Evolutionary conservation across 2,329 filamentous ascomycete species (phyloP), one percentile per base, ranked within the genome.

Genomic region (Ilyonectria robusta): DNA sequence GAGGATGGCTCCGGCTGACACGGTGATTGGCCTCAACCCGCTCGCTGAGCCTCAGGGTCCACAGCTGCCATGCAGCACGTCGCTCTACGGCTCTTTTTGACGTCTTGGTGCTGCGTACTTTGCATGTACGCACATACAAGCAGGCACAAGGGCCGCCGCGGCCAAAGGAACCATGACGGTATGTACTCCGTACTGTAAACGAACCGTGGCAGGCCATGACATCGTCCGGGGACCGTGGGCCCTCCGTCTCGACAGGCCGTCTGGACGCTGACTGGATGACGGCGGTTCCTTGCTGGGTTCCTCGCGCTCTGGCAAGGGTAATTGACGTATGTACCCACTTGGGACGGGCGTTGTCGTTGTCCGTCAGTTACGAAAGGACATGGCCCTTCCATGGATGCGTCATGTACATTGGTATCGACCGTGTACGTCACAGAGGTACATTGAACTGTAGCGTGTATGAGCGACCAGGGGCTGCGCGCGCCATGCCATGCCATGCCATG

Each of bases 21-120:
- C 42, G 55, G 53, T 73, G 69, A 73, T 73, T 74, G 72, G 72
- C 48, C 63, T 64, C 50, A 26, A 37, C 17, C 40, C 35, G 23
- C 37, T 35, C 56, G 58, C 50, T 58, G 74, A 76, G 74, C 72
- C 68, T 76, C 74, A 76, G 74, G 74, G 74, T 76, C 72, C 74
- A 75, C 72, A 69, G 65, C 63, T 59, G 55, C 53, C n/a, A 51
- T 63, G 35, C 51, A 65, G 65, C 54, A 73, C 47, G 74, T 66
- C 70, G 58, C 70, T 72, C 70, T 72, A 72, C 54, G 26, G 46
- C 23, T 26, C 23, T 23, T 29, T 4, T 23, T 15, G 23, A 66
- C 69, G 46, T 15, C 15, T 15, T 42, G 40, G 40, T 17, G 6
- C 17, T 42, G 17, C 40, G 40, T 42, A 42, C 40, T 6, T 17